Evolutionary conservation across 2,329 filamentous ascomycete genomes (phyloP).

Genomic region (Clonostachys chloroleuca): DNA sequence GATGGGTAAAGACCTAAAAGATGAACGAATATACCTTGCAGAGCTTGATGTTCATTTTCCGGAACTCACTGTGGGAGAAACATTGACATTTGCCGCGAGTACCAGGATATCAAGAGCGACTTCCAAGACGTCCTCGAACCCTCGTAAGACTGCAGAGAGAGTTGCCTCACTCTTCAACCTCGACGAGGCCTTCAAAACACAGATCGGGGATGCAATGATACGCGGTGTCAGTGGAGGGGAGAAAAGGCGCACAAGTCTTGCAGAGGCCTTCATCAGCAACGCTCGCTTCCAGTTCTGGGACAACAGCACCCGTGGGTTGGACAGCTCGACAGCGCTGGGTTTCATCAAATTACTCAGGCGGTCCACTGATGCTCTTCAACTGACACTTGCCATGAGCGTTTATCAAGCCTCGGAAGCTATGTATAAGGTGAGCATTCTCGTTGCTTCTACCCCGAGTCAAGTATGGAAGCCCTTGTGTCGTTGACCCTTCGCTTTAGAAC

Average conservation of each 20-base stretch:
- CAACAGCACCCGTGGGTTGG: constrained; percentile 57
- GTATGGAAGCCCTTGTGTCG: constrained; percentile 18
- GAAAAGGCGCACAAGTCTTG: constrained; percentile 64
- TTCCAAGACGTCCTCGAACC: too few relatives aligned
- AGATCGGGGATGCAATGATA: constrained; percentile 57
- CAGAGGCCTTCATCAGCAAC: constrained; percentile 48
- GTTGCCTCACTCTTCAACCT: too few relatives aligned
- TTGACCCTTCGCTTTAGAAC: constrained; percentile 10
- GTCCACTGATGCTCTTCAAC: not conserved
- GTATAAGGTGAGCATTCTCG: constrained; percentile 40
- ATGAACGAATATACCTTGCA: constrained; percentile 57
- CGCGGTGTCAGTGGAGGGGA: constrained; percentile 49
- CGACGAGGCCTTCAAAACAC: constrained; percentile 36
- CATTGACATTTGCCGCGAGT: constrained; percentile 55
- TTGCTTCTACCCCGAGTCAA: too few relatives aligned
- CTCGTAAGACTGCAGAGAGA: too few relatives aligned
- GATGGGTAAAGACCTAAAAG: constrained; percentile 38
- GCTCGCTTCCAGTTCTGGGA: constrained; percentile 63
- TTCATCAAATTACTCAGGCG: constrained; percentile 52
- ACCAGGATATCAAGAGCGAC: too few relatives aligned
- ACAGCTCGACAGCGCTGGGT: constrained; percentile 56
- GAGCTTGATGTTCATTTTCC: constrained; percentile 60
- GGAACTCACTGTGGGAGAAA: constrained; percentile 58
- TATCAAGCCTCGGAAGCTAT: constrained; percentile 53
- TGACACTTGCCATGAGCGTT: constrained; percentile 41